A percentile compares a stretch with the other conserved stretches of the same genome.
Evolutionary conservation across 352 stramenopile species (phyloP).

Genomic region (Globisporangium emineosum): DNA sequence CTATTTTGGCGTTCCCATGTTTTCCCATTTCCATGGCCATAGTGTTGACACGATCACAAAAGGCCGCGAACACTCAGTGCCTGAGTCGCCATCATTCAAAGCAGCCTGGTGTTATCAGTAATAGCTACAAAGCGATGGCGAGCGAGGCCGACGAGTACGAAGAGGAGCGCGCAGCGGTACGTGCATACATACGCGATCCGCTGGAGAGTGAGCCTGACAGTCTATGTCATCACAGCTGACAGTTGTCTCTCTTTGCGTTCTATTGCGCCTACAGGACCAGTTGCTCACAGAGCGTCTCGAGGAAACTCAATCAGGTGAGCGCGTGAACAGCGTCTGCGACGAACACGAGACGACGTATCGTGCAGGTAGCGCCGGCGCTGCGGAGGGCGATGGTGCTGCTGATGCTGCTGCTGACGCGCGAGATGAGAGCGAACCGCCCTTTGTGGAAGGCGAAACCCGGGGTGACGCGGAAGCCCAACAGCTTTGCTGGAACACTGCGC

Average conservation of each 20-base stretch:
- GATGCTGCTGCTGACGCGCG: neutral
- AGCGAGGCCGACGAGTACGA: slow-evolving; percentile 32
- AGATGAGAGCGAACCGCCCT: neutral
- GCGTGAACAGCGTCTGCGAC: neutral
- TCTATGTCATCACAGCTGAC: too few relatives aligned
- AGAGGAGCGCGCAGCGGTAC: slow-evolving; percentile 1
- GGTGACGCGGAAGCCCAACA: neutral
- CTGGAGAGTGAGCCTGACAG: too few relatives aligned
- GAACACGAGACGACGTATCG: neutral
- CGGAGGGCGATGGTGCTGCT: neutral
- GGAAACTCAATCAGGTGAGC: neutral
- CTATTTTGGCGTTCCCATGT: too few relatives aligned
- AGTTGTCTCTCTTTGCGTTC: neutral
- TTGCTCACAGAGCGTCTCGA: slow-evolving; percentile 15
- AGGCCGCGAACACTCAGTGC: neutral
- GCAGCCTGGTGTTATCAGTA: too few relatives aligned
- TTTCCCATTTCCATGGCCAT: too few relatives aligned
- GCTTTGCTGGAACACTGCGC: slow-evolving; percentile 3
- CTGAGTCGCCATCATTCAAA: neutral
- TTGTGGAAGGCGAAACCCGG: neutral
- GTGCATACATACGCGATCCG: neutral
- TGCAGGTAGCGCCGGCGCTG: neutral
- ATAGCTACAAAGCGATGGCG: too few relatives aligned
- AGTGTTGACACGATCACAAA: slow-evolving; percentile 2
- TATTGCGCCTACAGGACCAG: slow-evolving; percentile 5